A percentile compares a stretch with the other conserved stretches of the same genome.
Evolutionary conservation across 257 asterid species (phyloP).

Genomic region (Solanum gandarillasii): DNA sequence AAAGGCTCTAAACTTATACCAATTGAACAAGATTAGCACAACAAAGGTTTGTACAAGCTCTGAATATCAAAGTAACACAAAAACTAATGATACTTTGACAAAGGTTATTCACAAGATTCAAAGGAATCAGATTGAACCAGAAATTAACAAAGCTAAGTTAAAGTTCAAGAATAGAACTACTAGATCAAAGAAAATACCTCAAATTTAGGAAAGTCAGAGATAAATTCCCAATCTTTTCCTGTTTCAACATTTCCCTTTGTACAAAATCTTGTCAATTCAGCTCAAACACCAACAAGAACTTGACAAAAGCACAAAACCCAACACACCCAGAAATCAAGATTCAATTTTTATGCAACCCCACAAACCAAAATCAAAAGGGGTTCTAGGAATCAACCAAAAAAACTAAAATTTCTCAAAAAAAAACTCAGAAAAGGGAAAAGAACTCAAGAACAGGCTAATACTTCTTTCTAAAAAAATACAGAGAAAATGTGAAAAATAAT

Average conservation of each 20-base stretch:
- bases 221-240: not conserved
- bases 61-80: not conserved
- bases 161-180: not conserved
- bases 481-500: not conserved
- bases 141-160: not conserved
- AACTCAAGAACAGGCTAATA: not conserved
- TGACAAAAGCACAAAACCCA: not conserved
- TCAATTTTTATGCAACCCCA: slow-evolving; percentile 4
- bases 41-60: not conserved
- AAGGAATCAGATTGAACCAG: not conserved
- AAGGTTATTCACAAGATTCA: not conserved
- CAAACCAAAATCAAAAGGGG: slow-evolving; percentile 1
- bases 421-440: not conserved
- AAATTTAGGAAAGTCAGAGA: not conserved
- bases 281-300: not conserved
- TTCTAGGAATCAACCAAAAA: not conserved
- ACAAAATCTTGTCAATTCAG: not conserved
- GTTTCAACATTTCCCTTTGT: not conserved
- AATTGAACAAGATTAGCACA: not conserved
- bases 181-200: not conserved
- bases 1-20: not conserved
- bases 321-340: not conserved
- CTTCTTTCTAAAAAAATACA: not conserved
- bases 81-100: not conserved
- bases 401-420: not conserved